Conservation (phyloP, 257 asterid species). For the Solanum lycopersicoides region DNA sequence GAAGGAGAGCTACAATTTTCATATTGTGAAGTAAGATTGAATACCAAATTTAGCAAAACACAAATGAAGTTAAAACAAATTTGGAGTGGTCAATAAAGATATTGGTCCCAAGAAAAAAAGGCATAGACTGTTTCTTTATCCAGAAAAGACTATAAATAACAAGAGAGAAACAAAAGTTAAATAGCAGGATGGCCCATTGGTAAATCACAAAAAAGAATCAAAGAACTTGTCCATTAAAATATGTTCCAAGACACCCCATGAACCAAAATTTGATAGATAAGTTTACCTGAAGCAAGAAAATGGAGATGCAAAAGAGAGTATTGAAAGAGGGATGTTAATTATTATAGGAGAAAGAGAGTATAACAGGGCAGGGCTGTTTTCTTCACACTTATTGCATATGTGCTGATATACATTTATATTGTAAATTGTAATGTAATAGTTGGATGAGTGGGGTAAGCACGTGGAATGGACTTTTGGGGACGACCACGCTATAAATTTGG, state of each 20-base stretch:
- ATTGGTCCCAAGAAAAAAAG: not conserved
- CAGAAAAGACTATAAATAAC: not conserved
- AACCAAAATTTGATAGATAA: not conserved
- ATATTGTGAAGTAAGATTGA: not conserved
- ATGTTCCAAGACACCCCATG: not conserved
- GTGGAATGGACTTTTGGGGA: not conserved
- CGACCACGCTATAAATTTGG: not conserved
- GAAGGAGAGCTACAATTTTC: not conserved
- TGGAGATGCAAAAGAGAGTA: not conserved
- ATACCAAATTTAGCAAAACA: not conserved
- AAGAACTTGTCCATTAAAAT: not conserved
- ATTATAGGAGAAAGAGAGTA: not conserved
- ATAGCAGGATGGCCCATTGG: not conserved
- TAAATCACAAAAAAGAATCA: not conserved
- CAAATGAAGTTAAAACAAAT: not conserved
- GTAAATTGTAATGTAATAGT: not conserved
- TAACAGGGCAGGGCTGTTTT: not conserved
- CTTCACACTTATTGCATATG: not conserved
- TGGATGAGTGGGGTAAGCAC: not conserved
- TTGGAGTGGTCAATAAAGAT: not conserved
- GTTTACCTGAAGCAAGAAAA: not conserved
- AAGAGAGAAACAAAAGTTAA: not conserved
- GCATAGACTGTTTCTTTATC: not conserved
- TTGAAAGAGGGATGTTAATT: not conserved
- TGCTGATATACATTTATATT: not conserved